Base-by-base conservation (phyloP, 331 rosid genomes). In the Ulmus americana region DNA sequence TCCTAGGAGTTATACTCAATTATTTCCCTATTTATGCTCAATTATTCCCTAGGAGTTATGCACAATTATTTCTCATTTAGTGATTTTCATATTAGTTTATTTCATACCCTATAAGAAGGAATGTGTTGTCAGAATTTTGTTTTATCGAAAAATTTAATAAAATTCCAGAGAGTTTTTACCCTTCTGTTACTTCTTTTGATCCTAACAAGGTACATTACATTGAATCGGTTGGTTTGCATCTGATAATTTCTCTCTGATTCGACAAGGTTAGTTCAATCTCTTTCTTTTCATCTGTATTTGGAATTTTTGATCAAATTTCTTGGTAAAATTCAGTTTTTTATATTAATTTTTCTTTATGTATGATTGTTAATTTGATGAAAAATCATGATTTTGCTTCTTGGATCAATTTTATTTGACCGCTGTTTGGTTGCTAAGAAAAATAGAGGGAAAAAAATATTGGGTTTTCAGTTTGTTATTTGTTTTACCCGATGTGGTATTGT, bases 241-340 rank as follows among this genome's bases (percentile, higher is more conserved):
- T 20, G 22, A 20, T 20, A 20, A 20, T 20, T 20, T 84, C 85
- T 76, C 83, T 85, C 85, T 79, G 82, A 80, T 84, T 82, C 79
- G 76, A 63, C 50, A 69, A 74, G 97, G 97, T 91, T 85, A 84
- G 91, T 82, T 72, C 47, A 70, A 71, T 76, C 69, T 74, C 68
- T 66, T 41, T 51, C 49, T 72, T 50, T 47, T 45, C 65, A 13
- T 65, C 71, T 78, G 77, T 70, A 72, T 64, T 72, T 61, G n/a
- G 10, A 61, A 15, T 64, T 15, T 18, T 50, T 51, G 0, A 7
- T 7, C 49, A 39, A 8, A 42, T 7, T 42, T 39, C 15, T 18
- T 0, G 22, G 0, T 64, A 35, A 28, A n/a, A 49, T 54, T 65
- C 59, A 56, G 59, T 58, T 70, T 65, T 39, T 18, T 16, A 3